Conservation (phyloP, 345 rosid genomes). For the Adansonia digitata region DNA sequence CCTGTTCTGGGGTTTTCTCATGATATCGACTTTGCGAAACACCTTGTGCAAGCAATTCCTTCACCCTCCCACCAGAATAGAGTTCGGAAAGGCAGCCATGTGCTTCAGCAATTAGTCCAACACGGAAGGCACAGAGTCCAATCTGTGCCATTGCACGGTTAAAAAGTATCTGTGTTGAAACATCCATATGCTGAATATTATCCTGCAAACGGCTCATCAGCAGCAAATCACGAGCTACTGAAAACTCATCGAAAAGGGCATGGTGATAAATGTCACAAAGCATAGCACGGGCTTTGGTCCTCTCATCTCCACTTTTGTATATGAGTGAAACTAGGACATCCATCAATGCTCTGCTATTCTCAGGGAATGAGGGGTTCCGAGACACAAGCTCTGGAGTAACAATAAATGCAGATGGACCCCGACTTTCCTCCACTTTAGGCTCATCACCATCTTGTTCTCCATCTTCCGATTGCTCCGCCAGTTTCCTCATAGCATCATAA, state of each 20-base stretch:
- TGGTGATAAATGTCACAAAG: slow-evolving; percentile 93
- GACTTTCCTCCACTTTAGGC: slow-evolving; percentile 46
- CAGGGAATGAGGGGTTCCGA: slow-evolving; percentile 84
- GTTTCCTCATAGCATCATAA: slow-evolving; percentile 91
- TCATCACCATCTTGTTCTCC: slow-evolving; percentile 29
- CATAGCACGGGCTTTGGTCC: slow-evolving; percentile 98
- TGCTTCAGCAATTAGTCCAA: slow-evolving; percentile 69
- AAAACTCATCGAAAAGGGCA: slow-evolving; percentile 76
- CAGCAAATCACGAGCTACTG: slow-evolving; percentile 69
- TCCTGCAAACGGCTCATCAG: slow-evolving; percentile 96
- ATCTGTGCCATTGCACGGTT: slow-evolving; percentile 97
- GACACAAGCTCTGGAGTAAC: slow-evolving; percentile 72
- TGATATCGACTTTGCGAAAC: slow-evolving; percentile 85
- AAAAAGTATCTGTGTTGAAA: slow-evolving; percentile 88
- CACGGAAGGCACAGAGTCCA: slow-evolving; percentile 87
- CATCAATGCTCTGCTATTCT: slow-evolving; percentile 83
- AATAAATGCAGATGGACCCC: slow-evolving; percentile 68
- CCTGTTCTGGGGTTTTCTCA: slow-evolving; percentile 99
- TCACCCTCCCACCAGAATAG: slow-evolving; percentile 88
- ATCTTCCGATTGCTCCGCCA: slow-evolving; percentile 61
- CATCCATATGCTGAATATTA: slow-evolving; percentile 79
- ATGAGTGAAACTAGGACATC: slow-evolving; percentile 81
- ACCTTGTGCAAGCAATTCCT: slow-evolving; percentile 98
- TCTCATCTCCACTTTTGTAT: slow-evolving; percentile 86
- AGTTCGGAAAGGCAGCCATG: slow-evolving; percentile 89